These are phyloP conservation scores for Talaromyces thailandensis DNA, from an alignment of 495 filamentous ascomycete genomes.

Conservation along the genomic window DNA sequence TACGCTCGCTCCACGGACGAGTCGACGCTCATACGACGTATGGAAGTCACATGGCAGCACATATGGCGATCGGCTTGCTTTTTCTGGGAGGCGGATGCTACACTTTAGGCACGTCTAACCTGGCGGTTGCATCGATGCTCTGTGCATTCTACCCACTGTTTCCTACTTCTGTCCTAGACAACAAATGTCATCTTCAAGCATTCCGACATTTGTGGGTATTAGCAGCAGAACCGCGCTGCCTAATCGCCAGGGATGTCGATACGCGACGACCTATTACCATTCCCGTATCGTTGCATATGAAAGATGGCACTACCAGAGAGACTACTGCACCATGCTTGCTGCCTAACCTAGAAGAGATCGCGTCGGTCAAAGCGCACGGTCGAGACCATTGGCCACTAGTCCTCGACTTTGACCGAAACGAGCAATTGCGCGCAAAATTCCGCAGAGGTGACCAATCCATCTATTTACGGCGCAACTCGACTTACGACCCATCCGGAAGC, in stretches of 20 bases:
- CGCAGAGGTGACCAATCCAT: constrained; percentile 59
- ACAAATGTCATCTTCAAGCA: constrained; percentile 88
- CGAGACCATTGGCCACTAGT: constrained; percentile 78
- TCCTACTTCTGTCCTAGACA: constrained; percentile 80
- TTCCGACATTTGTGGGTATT: constrained; percentile 98
- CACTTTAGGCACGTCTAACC: constrained; percentile 82
- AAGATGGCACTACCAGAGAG: constrained; percentile 32
- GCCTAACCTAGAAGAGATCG: constrained; percentile 64
- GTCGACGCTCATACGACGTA: constrained; percentile 77
- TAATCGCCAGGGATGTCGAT: constrained; percentile 76
- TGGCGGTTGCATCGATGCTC: constrained; percentile 77
- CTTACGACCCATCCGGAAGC: constrained; percentile 50
- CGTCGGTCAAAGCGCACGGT: constrained; percentile 55
- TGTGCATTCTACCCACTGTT: constrained; percentile 93
- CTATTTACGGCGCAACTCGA: constrained; percentile 70
- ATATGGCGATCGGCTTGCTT: constrained; percentile 83
- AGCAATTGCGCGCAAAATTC: constrained; percentile 59
- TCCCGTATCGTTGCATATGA: constrained; percentile 52
- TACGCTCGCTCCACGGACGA: constrained; percentile 83
- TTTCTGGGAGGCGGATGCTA: constrained; percentile 88
- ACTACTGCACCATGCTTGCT: constrained; percentile 69
- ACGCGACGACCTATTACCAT: constrained; percentile 69
- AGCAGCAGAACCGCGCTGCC: constrained; percentile 80
- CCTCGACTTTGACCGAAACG: constrained; percentile 65
- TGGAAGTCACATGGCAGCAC: constrained; percentile 85